phyloP scores from a whole-genome alignment of 225 moss, liverwort and hornwort genomes.

The Marchantia polymorpha region DNA sequence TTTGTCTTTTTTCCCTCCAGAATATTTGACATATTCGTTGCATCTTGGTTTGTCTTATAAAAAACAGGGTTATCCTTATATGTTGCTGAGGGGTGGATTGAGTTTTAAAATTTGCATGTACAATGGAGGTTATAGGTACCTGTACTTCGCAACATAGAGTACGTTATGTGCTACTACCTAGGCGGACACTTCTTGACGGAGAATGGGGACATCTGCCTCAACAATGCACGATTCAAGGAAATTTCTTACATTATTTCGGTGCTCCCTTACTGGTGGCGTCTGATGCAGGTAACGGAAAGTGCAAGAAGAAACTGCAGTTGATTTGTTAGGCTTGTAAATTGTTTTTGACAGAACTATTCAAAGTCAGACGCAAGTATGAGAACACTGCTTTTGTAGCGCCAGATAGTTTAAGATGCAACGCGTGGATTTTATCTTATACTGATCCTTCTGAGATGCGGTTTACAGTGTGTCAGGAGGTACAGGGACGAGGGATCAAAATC shows the following conservation, averaged over 20 bases:
- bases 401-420: not conserved
- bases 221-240: constrained; percentile 38
- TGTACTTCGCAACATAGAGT: constrained; percentile 64
- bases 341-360: not conserved
- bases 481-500: constrained; percentile 50
- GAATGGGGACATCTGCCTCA: constrained; percentile 53
- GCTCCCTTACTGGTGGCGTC: constrained; percentile 82
- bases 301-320: not conserved
- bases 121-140: constrained; percentile 36
- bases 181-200: constrained; percentile 50
- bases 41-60: not conserved
- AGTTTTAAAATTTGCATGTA: not conserved
- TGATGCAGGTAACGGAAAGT: constrained; percentile 61
- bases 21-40: not conserved
- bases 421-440: not conserved
- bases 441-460: not conserved
- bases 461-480: constrained; percentile 62
- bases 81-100: not conserved
- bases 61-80: not conserved
- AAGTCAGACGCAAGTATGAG: not conserved
- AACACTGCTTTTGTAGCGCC: not conserved
- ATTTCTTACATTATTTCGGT: constrained; percentile 61
- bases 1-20: constrained; percentile 16
- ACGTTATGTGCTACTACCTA: constrained; percentile 66
- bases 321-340: not conserved